Percentiles rank a stretch among this genome's conserved stretches.
Conservation (phyloP, 1,284 basidiomycete genomes). For the Coniferiporia weirii region DNA sequence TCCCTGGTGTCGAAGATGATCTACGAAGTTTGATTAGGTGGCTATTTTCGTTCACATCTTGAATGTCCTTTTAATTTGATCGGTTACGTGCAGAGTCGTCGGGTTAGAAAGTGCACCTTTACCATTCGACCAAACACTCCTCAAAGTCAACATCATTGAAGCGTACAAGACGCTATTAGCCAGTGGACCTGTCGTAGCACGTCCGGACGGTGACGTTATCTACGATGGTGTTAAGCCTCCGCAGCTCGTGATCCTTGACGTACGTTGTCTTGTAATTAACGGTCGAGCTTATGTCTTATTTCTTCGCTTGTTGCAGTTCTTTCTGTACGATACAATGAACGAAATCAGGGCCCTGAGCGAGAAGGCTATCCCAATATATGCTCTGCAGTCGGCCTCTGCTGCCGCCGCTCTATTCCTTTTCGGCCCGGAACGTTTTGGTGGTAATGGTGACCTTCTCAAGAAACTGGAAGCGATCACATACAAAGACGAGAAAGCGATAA, state of each 20-base stretch:
- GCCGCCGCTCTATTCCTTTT: slow-evolving; percentile 7
- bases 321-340: slow-evolving; percentile 6
- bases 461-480: slow-evolving; percentile 1
- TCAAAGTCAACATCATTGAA: not conserved
- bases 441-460: not conserved
- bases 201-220: not conserved
- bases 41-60: not conserved
- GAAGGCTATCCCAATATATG: slow-evolving; percentile 13
- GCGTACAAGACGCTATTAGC: slow-evolving; percentile 5
- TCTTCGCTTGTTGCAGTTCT: not conserved
- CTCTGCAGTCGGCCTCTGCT: slow-evolving; percentile 2
- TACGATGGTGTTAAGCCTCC: slow-evolving; percentile 1
- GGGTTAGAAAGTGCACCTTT: not conserved
- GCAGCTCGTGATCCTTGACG: slow-evolving; percentile 10
- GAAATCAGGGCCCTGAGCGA: slow-evolving; percentile 4
- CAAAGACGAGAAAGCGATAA: not conserved
- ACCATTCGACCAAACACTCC: not conserved
- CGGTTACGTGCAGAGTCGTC: slow-evolving; percentile 2
- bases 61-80: not conserved
- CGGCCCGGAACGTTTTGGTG: slow-evolving; percentile 10
- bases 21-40: slow-evolving; percentile 7
- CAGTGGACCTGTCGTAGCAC: not conserved
- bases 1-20: not conserved
- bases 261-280: not conserved
- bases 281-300: not conserved